Evolutionary conservation across 805 yeast genomes (phyloP), one percentile per base, ranked within the genome.

Genomic region (Lipomyces lipofer): DNA sequence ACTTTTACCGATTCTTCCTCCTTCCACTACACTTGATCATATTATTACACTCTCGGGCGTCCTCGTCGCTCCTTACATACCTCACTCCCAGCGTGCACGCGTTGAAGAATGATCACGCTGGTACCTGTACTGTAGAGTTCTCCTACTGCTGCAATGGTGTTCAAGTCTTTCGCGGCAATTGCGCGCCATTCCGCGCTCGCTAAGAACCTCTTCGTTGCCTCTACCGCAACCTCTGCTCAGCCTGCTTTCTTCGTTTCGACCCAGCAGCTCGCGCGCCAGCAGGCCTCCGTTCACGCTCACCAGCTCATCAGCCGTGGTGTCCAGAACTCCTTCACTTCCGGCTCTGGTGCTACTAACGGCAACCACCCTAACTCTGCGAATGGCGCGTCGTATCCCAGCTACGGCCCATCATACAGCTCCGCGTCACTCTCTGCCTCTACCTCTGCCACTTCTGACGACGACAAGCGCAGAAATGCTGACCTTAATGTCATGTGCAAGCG

Each of bases 171-270:
- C 44, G 65, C 71, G 21, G 60, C 64, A 42, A 56, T 72, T 36
- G 67, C 73, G 24, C 64, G 74, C 46, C 70, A 72, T 33, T 70
- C 75, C 8, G 62, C 69, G 49, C 67, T 73, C 47, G 75, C 76
- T 33, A 69, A 73, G 58, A 69, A 66, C 51, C 58, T 72, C 36
- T 72, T 63, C 51, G 63, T 71, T 66, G 65, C 71, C 22, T 55
- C 72, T 13, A 59, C 71, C 24, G 48, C 63, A 7, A 52, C 63
- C 40, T 56, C 67, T 12, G 54, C 67, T 21, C 67, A 69, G 58
- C 70, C 75, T 51, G 63, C 71, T 27, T 73, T 73, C 59, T 73
- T 74, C 52, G 69, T 69, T 32, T 67, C 76, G 19, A 73, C 76
- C 6, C 71, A 68, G 27, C 74, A 72, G 51, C 67, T 71, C 44